Conservation (phyloP, 768 basidiomycete genomes). For the Russula emetica region DNA sequence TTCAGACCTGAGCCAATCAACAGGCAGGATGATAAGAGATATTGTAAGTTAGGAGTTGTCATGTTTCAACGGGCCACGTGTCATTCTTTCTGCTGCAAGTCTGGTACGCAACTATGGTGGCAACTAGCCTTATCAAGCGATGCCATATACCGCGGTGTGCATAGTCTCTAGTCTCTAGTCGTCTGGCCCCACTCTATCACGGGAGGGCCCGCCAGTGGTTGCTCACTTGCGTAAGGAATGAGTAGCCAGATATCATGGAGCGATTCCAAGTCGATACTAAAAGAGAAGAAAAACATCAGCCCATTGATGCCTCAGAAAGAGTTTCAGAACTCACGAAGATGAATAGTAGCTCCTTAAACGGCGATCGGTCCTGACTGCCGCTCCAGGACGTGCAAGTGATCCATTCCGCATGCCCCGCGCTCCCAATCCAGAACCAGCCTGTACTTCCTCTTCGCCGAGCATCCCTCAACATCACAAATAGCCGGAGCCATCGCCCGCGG, state of each 20-base stretch:
- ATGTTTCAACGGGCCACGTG: too few relatives aligned
- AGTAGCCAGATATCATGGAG: not conserved
- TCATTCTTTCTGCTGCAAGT: not conserved
- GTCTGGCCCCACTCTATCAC: not conserved
- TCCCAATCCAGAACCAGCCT: constrained; percentile 60
- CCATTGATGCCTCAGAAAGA: not conserved
- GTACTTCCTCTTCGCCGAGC: constrained; percentile 54
- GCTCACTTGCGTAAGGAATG: not conserved
- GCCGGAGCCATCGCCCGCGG: constrained; percentile 6
- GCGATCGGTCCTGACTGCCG: not conserved
- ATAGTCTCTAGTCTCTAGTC: not conserved
- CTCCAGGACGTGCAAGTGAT: constrained; percentile 57
- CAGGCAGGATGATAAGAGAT: too few relatives aligned
- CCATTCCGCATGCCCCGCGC: constrained; percentile 62
- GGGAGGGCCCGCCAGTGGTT: not conserved
- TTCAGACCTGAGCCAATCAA: too few relatives aligned
- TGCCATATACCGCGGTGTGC: not conserved
- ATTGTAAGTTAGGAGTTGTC: too few relatives aligned
- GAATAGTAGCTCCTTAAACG: not conserved
- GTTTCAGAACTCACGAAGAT: not conserved
- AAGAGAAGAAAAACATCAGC: not conserved
- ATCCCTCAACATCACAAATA: constrained; percentile 56
- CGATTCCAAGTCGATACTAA: not conserved
- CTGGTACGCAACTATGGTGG: too few relatives aligned
- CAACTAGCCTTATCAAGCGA: too few relatives aligned